phyloP scores from a whole-genome alignment of 495 filamentous ascomycete species.

The Hamigera avellanea region DNA sequence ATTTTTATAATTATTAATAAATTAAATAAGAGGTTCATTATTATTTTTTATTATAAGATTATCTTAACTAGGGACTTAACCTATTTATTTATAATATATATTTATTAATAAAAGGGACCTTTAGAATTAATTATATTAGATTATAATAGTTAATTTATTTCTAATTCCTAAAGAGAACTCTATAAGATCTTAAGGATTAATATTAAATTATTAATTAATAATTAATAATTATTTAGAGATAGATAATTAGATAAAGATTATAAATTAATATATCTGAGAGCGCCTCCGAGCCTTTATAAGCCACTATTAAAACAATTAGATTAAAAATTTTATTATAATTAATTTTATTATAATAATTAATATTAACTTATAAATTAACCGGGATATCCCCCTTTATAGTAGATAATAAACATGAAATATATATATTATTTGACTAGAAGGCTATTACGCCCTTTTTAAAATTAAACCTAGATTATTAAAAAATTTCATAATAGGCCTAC shows the following conservation, averaged over 20 bases:
- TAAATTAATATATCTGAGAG: slow-evolving; percentile 1
- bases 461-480: background rate
- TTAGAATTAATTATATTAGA: too few species aligned
- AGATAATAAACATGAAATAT: background rate
- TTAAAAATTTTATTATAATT: slow-evolving; percentile 6
- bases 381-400: background rate
- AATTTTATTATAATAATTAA: slow-evolving; percentile 8
- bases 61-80: too few species aligned
- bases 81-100: too few species aligned
- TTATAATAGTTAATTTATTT: too few species aligned
- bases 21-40: too few species aligned
- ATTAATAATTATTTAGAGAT: background rate
- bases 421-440: slow-evolving; percentile 1
- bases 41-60: too few species aligned
- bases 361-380: background rate
- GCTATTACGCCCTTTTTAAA: background rate
- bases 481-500: background rate
- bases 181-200: too few species aligned
- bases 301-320: slow-evolving; percentile 14
- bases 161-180: too few species aligned
- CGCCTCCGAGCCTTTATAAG: slow-evolving; percentile 1
- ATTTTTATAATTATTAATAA: too few species aligned
- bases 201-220: too few species aligned
- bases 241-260: slow-evolving; percentile 1
- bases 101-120: too few species aligned